Base-by-base conservation (phyloP, 768 basidiomycete species). In the Omphalotus guepiniiformis region DNA sequence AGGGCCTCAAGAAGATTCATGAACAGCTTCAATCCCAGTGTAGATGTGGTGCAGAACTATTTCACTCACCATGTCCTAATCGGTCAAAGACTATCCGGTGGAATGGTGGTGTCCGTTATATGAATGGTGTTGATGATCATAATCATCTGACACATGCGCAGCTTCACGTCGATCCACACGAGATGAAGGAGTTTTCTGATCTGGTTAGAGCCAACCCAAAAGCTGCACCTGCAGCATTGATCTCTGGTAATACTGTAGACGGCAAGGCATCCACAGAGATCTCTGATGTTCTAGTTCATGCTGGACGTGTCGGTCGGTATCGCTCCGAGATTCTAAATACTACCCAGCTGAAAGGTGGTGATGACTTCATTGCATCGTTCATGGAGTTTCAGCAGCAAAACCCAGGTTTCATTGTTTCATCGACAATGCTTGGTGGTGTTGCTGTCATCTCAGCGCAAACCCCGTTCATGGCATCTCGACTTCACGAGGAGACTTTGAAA, bases 21-120 rank as follows among this genome's bases (percentile, higher is more conserved):
- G 6, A 9, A 9, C 39, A 41, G 22, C 25, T 41, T 12, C 9
- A 18, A 16, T 6, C 12, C 9, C 6, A 12, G 5, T 41, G 39
- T 23, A 41, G 16, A 12, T 41, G 39, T 41, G 19, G 25, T 41
- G 39, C 15, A 25, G 11, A 21, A 18, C 25, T 41, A 9, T 8
- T 19, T 12, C 39, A 41, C 22, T 11, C 15, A 16, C 18, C 12
- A 12, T 41, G 39, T 25, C 53, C 53, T 8, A 57, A 52, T 0
- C 48, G 54, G 1, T 22, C 25, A 6, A 39, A 48, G 6, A 27
- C 34, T 26, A 29, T 42, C 7, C 11, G 18, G 6, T 42, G 41
- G 41, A 5, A 19, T n/a, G 41, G 41, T 26, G 41, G 41, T 12
- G 41, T 42, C n/a, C 18, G 41, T 4, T 42, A 42, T 23, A 7